Base-by-base conservation (phyloP, 1,139 yeast species). In the Hansenula sp. region DNA sequence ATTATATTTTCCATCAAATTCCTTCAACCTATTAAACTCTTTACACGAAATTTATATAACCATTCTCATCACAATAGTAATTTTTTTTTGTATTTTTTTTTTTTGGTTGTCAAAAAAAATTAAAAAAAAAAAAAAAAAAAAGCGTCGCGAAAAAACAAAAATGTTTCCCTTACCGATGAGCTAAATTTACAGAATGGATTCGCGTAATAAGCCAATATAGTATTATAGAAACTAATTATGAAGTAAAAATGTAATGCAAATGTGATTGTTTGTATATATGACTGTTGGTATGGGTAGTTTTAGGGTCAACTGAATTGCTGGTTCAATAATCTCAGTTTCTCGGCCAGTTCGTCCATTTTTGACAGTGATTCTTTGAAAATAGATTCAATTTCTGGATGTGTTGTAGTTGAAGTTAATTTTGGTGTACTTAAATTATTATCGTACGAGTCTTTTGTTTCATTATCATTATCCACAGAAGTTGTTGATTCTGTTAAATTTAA, bases 361-460 rank as follows among this genome's bases (percentile, higher is more conserved):
- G 61, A 61, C 38, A 77, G 61, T 8, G 78, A 61, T 2, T 79
- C 79, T 48, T 68, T 61, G 57, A 76, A 77, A 45, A 76, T 61
- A 28, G 64, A 64, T 22, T 65, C 65, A 5, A 73, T 66, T n/a
- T 62, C 58, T 3, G 76, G 74, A 48, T 73, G 77, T 21, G 29
- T 18, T 19, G 32, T 24, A 4, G 5, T 6, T 24, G 8, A n/a
- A n/a, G n/a, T 5, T 24, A 24, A 4, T 11, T 24, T 24, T 24
- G 36, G 25, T 14, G 22, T 18, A 16, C 9, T 11, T n/a, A 16
- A n/a, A 12, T 11, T 14, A n/a, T 13, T 25, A n/a, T 20, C 4
- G 8, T 11, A 24, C 13, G 6, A 21, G 9, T 8, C 13, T 24
- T 24, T 24, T 6, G 26, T 3, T 19, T 12, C 11, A 4, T 24